Percentiles rank a stretch among this genome's conserved stretches.
These are phyloP conservation scores for Trichothecium roseum DNA, from an alignment of 2,329 filamentous ascomycete species.

Conservation along the genomic window DNA sequence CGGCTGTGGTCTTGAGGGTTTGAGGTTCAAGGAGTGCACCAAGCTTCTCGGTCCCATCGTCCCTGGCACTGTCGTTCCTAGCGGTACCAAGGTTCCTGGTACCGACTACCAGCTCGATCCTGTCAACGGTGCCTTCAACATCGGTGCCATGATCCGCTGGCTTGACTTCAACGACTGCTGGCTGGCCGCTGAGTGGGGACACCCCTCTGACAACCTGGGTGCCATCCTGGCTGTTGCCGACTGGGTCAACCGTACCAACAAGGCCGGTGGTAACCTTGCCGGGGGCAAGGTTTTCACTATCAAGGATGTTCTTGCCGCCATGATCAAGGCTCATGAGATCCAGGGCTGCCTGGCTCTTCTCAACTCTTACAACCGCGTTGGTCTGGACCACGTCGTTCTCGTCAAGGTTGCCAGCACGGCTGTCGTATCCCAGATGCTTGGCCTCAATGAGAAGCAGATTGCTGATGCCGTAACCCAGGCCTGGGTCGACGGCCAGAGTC, in stretches of 20 bases:
- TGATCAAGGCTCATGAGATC: constrained; percentile 99
- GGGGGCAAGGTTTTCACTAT: constrained; percentile 83
- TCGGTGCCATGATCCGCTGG: constrained; percentile 97
- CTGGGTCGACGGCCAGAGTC: constrained; percentile 91
- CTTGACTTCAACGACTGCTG: constrained; percentile 99
- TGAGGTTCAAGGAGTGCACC: constrained; percentile 91
- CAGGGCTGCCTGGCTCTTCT: constrained; percentile 93
- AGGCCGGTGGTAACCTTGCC: constrained; percentile 65
- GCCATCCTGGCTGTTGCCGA: constrained; percentile 94
- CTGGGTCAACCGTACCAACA: constrained; percentile 90
- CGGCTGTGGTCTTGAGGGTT: constrained; percentile 89
- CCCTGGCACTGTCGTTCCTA: constrained; percentile 80
- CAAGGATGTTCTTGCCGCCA: constrained; percentile 84
- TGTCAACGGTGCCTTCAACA: constrained; percentile 95
- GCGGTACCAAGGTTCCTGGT: constrained; percentile 82
- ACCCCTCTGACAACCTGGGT: constrained; percentile 95
- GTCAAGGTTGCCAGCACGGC: constrained; percentile 96
- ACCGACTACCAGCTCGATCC: constrained; percentile 93
- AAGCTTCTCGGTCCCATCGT: constrained; percentile 92
- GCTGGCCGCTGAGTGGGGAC: constrained; percentile 97
- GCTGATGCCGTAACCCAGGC: constrained; percentile 93
- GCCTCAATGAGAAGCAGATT: constrained; percentile 80
- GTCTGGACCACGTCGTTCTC: constrained; percentile 91
- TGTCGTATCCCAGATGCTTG: constrained; percentile 91
- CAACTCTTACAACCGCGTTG: constrained; percentile 99